Percentiles rank a stretch among this genome's conserved stretches.
These are phyloP conservation scores for Yamadazyma mexicana DNA, from an alignment of 1,139 yeast genomes.

Conservation along the genomic window DNA sequence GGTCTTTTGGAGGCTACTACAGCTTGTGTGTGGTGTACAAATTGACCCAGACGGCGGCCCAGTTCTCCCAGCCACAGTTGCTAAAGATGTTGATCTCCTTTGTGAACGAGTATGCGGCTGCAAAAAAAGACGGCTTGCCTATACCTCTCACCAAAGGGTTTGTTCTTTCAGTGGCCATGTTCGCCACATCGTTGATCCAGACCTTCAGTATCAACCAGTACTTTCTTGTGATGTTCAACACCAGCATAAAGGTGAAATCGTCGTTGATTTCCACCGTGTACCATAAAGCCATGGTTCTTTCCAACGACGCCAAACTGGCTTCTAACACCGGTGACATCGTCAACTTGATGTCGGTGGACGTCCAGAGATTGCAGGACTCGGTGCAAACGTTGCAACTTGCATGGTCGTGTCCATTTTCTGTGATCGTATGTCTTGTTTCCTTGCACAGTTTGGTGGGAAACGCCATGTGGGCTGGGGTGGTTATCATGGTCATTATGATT, in stretches of 20 bases:
- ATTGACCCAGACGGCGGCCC: conserved; percentile 60
- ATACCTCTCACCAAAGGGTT: conserved; percentile 77
- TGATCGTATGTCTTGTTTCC: conserved; percentile 73
- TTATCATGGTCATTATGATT: conserved; percentile 77
- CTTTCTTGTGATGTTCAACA: conserved; percentile 82
- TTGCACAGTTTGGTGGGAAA: conserved; percentile 78
- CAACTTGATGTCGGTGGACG: conserved; percentile 94
- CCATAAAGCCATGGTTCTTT: conserved; percentile 73
- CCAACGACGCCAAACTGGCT: conserved; percentile 78
- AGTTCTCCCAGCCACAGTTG: conserved; percentile 84
- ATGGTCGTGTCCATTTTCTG: conserved; percentile 98
- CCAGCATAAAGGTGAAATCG: conserved; percentile 88
- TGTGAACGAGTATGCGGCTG: conserved; percentile 71
- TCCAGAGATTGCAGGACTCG: conserved; percentile 89
- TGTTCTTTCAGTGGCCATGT: conserved; percentile 83
- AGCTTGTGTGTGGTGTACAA: conserved; percentile 40
- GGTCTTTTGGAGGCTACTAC: conserved; percentile 16
- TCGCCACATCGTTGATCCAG: conserved; percentile 76
- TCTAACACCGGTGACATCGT: conserved; percentile 97
- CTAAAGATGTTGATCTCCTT: conserved; percentile 73
- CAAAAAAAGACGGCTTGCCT: conserved; percentile 32
- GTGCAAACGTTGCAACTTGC: conserved; percentile 82
- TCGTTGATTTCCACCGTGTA: conserved; percentile 79
- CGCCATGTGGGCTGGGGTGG: conserved; percentile 97
- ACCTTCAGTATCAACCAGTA: conserved; percentile 90